These are phyloP conservation scores for Agrostemma githago DNA, from an alignment of 148 eudicot species.

Conservation along the genomic window DNA sequence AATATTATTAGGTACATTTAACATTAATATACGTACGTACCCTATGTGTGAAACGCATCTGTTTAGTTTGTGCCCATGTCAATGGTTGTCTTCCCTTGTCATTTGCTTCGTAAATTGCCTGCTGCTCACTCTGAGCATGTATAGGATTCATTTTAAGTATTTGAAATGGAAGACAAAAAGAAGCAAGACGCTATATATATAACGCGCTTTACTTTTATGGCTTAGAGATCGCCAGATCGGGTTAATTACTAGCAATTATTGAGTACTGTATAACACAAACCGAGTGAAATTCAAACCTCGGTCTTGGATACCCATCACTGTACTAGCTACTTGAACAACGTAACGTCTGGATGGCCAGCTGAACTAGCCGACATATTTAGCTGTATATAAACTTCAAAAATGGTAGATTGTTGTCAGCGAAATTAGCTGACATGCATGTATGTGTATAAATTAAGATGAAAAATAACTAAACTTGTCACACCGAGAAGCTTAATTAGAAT, in stretches of 20 bases:
- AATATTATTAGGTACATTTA: too few species aligned
- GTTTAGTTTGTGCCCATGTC: constrained; percentile 76
- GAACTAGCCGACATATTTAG: background rate
- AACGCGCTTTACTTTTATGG: background rate
- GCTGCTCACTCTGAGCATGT: constrained; percentile 58
- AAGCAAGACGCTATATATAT: background rate
- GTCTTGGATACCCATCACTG: background rate
- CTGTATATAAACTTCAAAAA: background rate
- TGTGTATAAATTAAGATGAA: background rate
- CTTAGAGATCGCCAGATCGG: background rate
- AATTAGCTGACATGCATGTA: background rate
- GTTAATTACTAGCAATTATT: background rate
- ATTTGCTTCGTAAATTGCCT: constrained; percentile 43
- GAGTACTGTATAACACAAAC: background rate
- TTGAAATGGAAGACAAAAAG: background rate
- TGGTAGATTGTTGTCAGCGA: background rate
- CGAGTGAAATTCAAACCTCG: background rate
- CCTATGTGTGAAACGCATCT: constrained; percentile 66
- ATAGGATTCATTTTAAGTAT: background rate
- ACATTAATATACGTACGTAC: too few species aligned
- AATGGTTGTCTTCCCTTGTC: constrained; percentile 40
- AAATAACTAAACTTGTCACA: too few species aligned
- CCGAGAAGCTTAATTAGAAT: too few species aligned
- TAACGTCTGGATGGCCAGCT: background rate
- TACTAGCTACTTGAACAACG: background rate